Base-by-base conservation (phyloP, 2,329 filamentous ascomycete genomes). In the Ceratocystis smalleyi region DNA sequence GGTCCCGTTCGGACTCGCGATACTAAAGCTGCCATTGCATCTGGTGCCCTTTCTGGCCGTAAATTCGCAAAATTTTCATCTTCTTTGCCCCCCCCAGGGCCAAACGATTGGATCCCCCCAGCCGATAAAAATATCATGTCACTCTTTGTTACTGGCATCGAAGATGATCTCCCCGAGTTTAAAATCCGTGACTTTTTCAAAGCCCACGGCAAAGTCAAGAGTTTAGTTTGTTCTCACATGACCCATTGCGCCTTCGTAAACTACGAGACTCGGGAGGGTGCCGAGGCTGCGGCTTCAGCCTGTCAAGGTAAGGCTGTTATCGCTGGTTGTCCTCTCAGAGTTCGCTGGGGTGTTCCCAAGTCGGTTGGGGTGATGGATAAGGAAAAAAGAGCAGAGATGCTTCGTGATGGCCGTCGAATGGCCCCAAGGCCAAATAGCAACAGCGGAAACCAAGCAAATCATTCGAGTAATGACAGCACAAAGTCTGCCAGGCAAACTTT, bases 231-330 rank as follows among this genome's bases (percentile, higher is more conserved):
- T 75, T 96, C 91, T 5, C 94, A 99, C 76, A 91, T 95, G 77
- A 92, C 92, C 17, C 94, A 97, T 72, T 97, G 91, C 73, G 94
- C 94, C 1, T 99, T 97, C 72, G 80, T 99, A 75, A 99, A 99
- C 76, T 99, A 90, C 73, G 85, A 91, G 69, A 89, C 87, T 2
- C 83, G 94, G 65, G 84, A 89, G 67, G 87, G 83, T 0, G 94
- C 95, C 0, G 94, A 99, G 75, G 85, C 82, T 66, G 95, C 95
- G 0, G 89, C 94, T 0, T 83, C 84, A 43, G 83, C 88, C 22
- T 92, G 90, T 69, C 87, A 96, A 73, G 94, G 95, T 5, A 88
- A 87, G 67, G 90, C 91, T 0, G 83, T 97, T 5, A 89, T 99
- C 70, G 86, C 91, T 43, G 94, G 94, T 2, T 96, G 92, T 70